phyloP scores from a whole-genome alignment of 495 filamentous ascomycete species.

The Penicillium argentinense region DNA sequence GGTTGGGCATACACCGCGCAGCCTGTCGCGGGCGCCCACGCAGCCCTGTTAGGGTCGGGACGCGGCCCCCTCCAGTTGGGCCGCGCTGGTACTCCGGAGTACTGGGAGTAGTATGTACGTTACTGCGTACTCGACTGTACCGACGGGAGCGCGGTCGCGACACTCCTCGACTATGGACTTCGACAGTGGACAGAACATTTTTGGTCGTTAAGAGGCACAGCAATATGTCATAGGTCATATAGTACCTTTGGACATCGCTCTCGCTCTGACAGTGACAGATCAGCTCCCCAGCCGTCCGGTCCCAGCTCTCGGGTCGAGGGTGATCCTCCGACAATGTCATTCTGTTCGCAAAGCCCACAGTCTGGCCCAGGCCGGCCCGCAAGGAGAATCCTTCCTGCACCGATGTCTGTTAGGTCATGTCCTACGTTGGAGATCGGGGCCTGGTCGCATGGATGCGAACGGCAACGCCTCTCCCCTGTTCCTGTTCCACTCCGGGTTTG shows the following conservation, averaged over 20 bases:
- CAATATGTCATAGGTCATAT: too few relatives aligned
- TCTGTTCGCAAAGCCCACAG: neutral
- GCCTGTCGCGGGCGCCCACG: conserved; percentile 23
- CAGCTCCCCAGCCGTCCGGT: conserved; percentile 1
- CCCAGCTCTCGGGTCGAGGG: neutral
- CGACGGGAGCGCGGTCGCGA: too few relatives aligned
- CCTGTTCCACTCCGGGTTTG: neutral
- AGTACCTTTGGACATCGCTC: conserved; percentile 1
- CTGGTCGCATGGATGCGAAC: too few relatives aligned
- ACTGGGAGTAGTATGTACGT: neutral
- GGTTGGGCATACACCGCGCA: conserved; percentile 26
- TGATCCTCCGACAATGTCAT: conserved; percentile 2
- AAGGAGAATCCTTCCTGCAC: conserved; percentile 19
- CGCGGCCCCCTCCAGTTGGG: conserved; percentile 12
- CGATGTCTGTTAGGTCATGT: conserved; percentile 28
- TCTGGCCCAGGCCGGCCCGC: conserved; percentile 6
- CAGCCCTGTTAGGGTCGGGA: conserved; percentile 4
- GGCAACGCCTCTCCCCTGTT: neutral
- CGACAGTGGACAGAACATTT: too few relatives aligned
- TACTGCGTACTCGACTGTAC: neutral
- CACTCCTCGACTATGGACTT: too few relatives aligned
- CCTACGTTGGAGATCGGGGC: conserved; percentile 21
- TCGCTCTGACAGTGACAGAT: conserved; percentile 7
- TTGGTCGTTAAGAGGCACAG: too few relatives aligned
- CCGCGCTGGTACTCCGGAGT: conserved; percentile 4